Percentiles rank a stretch among this genome's conserved stretches.
These are phyloP conservation scores for Cucurbita argyrosperma DNA, from an alignment of 306 rosid species.

Conservation along the genomic window DNA sequence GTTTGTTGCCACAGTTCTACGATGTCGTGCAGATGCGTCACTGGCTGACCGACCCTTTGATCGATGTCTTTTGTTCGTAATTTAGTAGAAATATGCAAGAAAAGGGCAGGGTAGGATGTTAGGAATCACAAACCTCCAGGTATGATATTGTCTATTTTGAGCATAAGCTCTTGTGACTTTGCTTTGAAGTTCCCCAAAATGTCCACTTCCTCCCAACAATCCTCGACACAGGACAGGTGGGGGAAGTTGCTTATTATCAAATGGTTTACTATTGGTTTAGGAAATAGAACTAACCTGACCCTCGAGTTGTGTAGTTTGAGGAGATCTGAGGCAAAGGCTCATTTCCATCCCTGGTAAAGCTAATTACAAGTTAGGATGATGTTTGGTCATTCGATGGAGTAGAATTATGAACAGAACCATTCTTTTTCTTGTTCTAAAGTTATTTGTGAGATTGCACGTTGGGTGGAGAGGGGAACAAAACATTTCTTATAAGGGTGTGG, in stretches of 20 bases:
- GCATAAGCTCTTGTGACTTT: no score
- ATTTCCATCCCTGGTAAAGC: slow-evolving; percentile 67
- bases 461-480: no score
- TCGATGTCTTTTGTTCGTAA: slow-evolving; percentile 34
- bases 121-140: no score
- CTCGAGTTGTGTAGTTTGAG: slow-evolving; percentile 67
- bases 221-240: no score
- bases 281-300: slow-evolving; percentile 45
- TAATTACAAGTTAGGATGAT: slow-evolving; percentile 1
- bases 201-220: no score
- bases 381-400: neutral
- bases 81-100: neutral
- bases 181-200: no score
- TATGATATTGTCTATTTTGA: no score
- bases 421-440: neutral
- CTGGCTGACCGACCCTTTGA: slow-evolving; percentile 80
- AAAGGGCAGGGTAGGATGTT: neutral
- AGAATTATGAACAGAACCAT: slow-evolving; percentile 5
- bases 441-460: no score
- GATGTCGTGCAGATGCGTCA: slow-evolving; percentile 47
- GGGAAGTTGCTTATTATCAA: neutral
- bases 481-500: no score
- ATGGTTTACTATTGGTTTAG: neutral
- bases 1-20: slow-evolving; percentile 78
- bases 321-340: slow-evolving; percentile 76